phyloP scores from a whole-genome alignment of 2,329 filamentous ascomycete species.

The Exophiala sp. region DNA sequence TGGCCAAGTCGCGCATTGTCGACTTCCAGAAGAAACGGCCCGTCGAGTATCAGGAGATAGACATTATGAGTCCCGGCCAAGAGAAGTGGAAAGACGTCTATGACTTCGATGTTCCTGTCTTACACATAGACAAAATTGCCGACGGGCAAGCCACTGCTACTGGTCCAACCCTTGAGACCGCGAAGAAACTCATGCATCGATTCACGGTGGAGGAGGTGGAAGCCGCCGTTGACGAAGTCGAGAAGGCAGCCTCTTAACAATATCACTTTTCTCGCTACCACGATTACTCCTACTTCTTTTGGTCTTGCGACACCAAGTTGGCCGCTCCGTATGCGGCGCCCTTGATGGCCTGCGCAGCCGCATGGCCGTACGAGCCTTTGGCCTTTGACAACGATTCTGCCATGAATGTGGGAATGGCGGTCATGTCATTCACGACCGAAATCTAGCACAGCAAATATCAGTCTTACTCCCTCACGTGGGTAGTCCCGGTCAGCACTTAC shows the following conservation, averaged over 20 bases:
- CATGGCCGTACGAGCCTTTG: slow-evolving; percentile 30
- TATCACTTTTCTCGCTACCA: background rate
- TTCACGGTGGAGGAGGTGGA: slow-evolving; percentile 55
- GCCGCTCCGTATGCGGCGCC: slow-evolving; percentile 27
- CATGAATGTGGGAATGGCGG: slow-evolving; percentile 41
- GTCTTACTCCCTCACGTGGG: background rate
- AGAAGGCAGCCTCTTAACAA: slow-evolving; percentile 23
- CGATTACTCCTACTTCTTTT: slow-evolving; percentile 9
- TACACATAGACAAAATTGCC: slow-evolving; percentile 50
- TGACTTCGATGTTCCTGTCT: slow-evolving; percentile 59
- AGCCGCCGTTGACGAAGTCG: slow-evolving; percentile 48
- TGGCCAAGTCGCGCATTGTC: slow-evolving; percentile 52
- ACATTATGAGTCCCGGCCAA: slow-evolving; percentile 52
- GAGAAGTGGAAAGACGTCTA: slow-evolving; percentile 56
- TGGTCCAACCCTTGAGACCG: slow-evolving; percentile 40
- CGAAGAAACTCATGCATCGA: slow-evolving; percentile 57
- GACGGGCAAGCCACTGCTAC: slow-evolving; percentile 20
- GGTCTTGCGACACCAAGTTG: slow-evolving; percentile 20
- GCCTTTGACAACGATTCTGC: slow-evolving; percentile 34
- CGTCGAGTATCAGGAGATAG: slow-evolving; percentile 52
- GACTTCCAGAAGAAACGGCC: slow-evolving; percentile 49
- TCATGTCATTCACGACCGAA: slow-evolving; percentile 42
- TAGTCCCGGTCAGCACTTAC: slow-evolving; percentile 34
- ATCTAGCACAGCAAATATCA: slow-evolving; percentile 30
- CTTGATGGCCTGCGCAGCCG: slow-evolving; percentile 26